These are phyloP conservation scores for Karstenula rhodostoma DNA, from an alignment of 2,329 filamentous ascomycete genomes.

Conservation along the genomic window DNA sequence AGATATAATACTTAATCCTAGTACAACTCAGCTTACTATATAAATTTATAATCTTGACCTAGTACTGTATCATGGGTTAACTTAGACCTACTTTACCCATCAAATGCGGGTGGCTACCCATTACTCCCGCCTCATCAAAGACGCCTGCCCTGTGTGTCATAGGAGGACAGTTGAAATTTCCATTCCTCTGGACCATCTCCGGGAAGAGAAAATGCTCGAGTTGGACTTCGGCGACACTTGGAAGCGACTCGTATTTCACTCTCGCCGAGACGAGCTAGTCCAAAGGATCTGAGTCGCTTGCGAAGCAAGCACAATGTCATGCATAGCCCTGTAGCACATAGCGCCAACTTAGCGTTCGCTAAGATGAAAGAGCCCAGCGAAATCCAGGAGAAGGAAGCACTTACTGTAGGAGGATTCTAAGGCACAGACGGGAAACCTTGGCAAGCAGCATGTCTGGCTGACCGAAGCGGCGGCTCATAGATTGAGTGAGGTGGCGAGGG, in stretches of 20 bases:
- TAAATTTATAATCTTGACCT: no score
- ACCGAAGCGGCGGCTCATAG: background rate
- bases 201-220: background rate
- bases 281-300: background rate
- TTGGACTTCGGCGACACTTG: background rate
- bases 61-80: no score
- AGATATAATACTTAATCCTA: no score
- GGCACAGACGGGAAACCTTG: background rate
- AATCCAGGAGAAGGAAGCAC: background rate
- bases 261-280: background rate
- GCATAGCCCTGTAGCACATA: background rate
- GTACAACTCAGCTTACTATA: no score
- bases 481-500: background rate
- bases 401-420: background rate
- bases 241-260: background rate
- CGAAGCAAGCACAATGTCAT: background rate
- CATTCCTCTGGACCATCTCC: background rate
- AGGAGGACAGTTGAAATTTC: background rate
- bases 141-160: background rate
- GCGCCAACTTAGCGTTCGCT: background rate
- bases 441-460: background rate
- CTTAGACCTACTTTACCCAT: constrained; percentile 1
- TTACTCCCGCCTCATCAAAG: background rate
- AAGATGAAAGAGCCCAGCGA: background rate
- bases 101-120: background rate